Conservation (phyloP, 225 moss, liverwort and hornwort species). For the Polytrichum formosum region DNA sequence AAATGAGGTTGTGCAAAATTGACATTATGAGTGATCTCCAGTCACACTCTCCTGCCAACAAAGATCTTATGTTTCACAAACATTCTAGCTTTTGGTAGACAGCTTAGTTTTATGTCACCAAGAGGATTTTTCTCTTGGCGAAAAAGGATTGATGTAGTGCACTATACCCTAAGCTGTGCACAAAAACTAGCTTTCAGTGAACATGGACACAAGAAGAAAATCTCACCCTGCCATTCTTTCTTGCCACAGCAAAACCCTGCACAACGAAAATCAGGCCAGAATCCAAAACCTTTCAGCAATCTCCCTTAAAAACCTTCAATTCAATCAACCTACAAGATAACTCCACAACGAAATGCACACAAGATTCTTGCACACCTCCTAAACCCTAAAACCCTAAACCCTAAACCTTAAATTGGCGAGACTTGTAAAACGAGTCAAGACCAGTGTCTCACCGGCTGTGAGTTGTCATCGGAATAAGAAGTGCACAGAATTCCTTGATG, state of each 20-base stretch:
- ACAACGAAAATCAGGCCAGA: slow-evolving; percentile 6
- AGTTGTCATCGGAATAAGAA: slow-evolving; percentile 28
- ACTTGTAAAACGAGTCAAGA: background rate
- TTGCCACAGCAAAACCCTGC: slow-evolving; percentile 74
- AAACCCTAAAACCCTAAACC: background rate
- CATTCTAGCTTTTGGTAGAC: no score
- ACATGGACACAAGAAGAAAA: background rate
- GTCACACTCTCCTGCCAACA: no score
- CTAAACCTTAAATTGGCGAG: background rate
- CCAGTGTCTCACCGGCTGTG: slow-evolving; percentile 31
- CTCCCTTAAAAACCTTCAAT: background rate
- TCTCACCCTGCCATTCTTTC: slow-evolving; percentile 76
- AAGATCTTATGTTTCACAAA: no score
- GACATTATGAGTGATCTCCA: no score
- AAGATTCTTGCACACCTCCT: no score
- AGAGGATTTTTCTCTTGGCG: no score
- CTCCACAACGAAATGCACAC: background rate
- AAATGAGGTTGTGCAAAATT: no score
- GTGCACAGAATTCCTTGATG: slow-evolving; percentile 37
- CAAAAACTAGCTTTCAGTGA: background rate
- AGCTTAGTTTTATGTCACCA: no score
- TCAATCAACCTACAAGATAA: background rate
- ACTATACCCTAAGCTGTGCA: background rate
- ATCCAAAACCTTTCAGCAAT: background rate
- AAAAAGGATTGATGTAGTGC: no score